These are phyloP conservation scores for Aspergillus piperis DNA, from an alignment of 2,329 filamentous ascomycete species.

Conservation along the genomic window DNA sequence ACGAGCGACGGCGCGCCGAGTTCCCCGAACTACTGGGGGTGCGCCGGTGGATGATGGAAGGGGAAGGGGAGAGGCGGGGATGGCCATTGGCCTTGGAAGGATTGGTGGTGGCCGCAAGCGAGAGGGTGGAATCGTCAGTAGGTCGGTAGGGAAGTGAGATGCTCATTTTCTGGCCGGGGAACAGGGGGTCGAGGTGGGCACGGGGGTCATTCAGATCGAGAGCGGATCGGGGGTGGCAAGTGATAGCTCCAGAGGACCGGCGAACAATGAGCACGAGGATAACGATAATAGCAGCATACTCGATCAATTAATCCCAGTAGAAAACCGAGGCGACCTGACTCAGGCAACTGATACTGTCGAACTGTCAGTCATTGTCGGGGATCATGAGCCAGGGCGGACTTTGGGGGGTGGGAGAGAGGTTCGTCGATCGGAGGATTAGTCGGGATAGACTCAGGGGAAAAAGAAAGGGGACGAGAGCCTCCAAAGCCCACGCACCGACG, in stretches of 20 bases:
- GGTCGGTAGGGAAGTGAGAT: constrained; percentile 42
- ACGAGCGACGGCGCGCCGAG: constrained; percentile 42
- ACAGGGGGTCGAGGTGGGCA: not conserved
- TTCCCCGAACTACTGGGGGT: constrained; percentile 50
- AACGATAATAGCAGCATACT: constrained; percentile 13
- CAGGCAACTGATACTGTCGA: not conserved
- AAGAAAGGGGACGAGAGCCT: constrained; percentile 5
- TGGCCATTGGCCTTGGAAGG: constrained; percentile 51
- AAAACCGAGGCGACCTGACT: not conserved
- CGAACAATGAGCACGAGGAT: constrained; percentile 1
- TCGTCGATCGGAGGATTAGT: constrained; percentile 9
- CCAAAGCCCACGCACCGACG: constrained; percentile 4
- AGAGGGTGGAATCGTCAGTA: constrained; percentile 49
- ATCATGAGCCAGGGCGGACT: not conserved
- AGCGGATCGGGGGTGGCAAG: constrained; percentile 7
- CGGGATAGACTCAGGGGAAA: constrained; percentile 2
- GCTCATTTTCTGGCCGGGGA: constrained; percentile 32
- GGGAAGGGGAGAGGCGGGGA: constrained; percentile 62
- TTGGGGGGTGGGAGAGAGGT: not conserved
- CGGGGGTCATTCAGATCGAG: constrained; percentile 11
- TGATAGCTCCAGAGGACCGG: constrained; percentile 13
- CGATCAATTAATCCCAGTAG: constrained; percentile 13
- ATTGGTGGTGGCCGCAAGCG: constrained; percentile 43
- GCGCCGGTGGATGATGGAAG: constrained; percentile 54
- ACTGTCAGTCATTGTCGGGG: not conserved